Conservation (phyloP, 1,284 basidiomycete species). For the Trichosporon coremiiforme region DNA sequence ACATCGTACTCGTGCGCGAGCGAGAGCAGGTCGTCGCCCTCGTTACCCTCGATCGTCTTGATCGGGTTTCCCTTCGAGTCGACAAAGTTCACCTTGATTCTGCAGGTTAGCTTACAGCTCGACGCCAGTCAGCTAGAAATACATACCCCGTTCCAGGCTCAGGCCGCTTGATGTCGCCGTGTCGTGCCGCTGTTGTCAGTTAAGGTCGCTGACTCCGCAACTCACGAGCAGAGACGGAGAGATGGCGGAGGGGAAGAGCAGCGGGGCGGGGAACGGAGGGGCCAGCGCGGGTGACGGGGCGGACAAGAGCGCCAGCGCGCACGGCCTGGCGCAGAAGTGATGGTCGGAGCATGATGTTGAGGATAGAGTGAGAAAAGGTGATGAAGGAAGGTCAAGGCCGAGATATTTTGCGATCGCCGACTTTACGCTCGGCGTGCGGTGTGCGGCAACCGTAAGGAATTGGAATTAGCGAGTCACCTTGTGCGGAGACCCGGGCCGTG, state of each 20-base stretch:
- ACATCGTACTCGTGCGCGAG: conserved; percentile 96
- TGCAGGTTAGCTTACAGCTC: conserved; percentile 46
- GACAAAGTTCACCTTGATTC: conserved; percentile 85
- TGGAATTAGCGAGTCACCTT: conserved; percentile 17
- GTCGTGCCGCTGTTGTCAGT: conserved; percentile 42
- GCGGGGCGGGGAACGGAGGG: not conserved
- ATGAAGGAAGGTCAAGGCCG: not conserved
- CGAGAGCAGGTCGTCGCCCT: conserved; percentile 87
- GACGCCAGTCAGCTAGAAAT: not conserved
- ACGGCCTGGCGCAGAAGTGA: conserved; percentile 22
- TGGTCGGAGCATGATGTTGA: conserved; percentile 1
- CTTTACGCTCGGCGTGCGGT: not conserved
- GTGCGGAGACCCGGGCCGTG: conserved; percentile 5
- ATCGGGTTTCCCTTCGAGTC: conserved; percentile 81
- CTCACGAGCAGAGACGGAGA: conserved; percentile 16
- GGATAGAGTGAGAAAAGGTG: not conserved
- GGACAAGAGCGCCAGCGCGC: not conserved
- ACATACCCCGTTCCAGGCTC: conserved; percentile 56
- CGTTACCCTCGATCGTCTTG: conserved; percentile 87
- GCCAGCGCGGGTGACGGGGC: not conserved
- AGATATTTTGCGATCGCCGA: conserved; percentile 18
- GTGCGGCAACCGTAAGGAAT: not conserved
- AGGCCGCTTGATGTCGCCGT: conserved; percentile 63
- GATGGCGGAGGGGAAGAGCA: not conserved
- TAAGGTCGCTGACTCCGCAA: not conserved